Evolutionary conservation across 805 yeast species (phyloP).

Genomic region (Metschnikowia arizonensis): DNA sequence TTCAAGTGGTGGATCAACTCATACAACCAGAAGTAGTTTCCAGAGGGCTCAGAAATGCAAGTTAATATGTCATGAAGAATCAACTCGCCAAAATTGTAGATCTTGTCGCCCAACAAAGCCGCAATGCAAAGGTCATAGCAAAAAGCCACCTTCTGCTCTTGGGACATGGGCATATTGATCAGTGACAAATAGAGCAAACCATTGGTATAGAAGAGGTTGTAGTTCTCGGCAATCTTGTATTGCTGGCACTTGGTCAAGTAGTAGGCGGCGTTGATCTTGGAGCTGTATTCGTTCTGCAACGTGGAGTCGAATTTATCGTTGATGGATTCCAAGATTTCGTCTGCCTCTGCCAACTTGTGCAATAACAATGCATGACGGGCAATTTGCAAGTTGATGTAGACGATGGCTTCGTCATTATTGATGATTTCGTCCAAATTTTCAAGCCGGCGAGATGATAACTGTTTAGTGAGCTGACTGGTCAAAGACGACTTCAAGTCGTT

Average conservation of each 20-base stretch:
- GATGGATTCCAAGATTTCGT: conserved; percentile 61
- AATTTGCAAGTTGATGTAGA: conserved; percentile 53
- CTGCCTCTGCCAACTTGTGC: conserved; percentile 52
- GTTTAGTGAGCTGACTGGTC: conserved; percentile 24
- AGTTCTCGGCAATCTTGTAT: conserved; percentile 71
- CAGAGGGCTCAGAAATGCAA: conserved; percentile 39
- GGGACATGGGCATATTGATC: conserved; percentile 42
- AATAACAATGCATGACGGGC: conserved; percentile 65
- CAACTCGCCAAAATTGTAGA: conserved; percentile 94
- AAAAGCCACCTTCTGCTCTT: conserved; percentile 42
- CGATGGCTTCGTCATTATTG: conserved; percentile 53
- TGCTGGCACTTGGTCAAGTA: conserved; percentile 77
- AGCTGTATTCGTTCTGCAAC: conserved; percentile 28
- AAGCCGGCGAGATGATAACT: conserved; percentile 24
- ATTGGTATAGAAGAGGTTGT: conserved; percentile 75
- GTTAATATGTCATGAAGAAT: conserved; percentile 80
- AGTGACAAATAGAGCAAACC: conserved; percentile 81
- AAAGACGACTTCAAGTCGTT: conserved; percentile 29
- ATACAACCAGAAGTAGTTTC: conserved; percentile 64
- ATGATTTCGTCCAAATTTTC: conserved; percentile 30
- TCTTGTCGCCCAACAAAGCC: conserved; percentile 85
- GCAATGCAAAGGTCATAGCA: conserved; percentile 74
- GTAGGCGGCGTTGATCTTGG: conserved; percentile 75
- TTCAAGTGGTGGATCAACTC: conserved; percentile 68
- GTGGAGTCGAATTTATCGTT: conserved; percentile 51